Evolutionary conservation across 768 basidiomycete genomes (phyloP).

Genomic region (Podaxis sp.): DNA sequence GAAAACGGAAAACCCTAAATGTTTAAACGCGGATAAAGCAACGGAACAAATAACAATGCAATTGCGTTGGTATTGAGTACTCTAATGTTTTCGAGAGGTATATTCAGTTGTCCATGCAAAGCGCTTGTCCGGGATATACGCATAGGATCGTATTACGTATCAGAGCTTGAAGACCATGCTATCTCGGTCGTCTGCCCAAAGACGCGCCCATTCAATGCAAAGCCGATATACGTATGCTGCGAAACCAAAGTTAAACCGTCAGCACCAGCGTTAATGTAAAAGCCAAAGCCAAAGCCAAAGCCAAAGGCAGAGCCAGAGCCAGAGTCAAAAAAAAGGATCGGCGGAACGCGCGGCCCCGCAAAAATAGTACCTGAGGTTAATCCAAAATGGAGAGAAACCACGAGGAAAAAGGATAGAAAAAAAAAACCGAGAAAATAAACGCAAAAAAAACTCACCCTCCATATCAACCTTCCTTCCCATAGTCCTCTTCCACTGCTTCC

Average conservation of each 20-base stretch:
- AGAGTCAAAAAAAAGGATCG: neutral
- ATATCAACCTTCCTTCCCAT: conserved; percentile 80
- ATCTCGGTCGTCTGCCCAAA: conserved; percentile 79
- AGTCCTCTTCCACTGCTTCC: conserved; percentile 85
- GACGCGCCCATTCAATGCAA: conserved; percentile 79
- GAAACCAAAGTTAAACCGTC: neutral
- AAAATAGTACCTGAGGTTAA: neutral
- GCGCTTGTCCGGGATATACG: neutral
- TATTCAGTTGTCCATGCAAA: neutral
- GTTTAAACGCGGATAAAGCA: too few relatives aligned
- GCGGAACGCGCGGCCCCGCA: neutral
- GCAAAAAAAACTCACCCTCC: conserved; percentile 59
- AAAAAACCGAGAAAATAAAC: neutral
- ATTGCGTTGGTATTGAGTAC: neutral
- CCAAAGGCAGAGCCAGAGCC: neutral
- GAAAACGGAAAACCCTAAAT: neutral
- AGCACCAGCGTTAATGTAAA: neutral
- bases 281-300: neutral
- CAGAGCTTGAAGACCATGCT: conserved; percentile 34
- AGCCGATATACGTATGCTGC: conserved; percentile 80
- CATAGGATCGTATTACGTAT: neutral
- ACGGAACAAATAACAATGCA: too few relatives aligned
- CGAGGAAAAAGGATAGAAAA: neutral
- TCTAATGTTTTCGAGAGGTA: neutral
- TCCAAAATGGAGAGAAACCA: neutral